phyloP scores from a whole-genome alignment of 2,329 filamentous ascomycete species.

The Colletotrichum tamarilloi region DNA sequence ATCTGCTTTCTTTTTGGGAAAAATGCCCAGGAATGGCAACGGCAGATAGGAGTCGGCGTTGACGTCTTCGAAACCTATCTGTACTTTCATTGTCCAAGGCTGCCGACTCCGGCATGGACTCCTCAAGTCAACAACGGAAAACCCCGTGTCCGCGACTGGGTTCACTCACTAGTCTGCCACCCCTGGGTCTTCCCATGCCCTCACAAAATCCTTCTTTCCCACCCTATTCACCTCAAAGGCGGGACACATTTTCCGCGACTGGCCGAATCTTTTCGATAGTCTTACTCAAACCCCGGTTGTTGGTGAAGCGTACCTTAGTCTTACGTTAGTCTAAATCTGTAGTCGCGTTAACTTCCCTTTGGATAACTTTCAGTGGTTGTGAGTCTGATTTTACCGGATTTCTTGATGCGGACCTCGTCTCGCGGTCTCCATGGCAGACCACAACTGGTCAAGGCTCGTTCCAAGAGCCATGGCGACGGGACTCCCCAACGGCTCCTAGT shows the following conservation, averaged over 20 bases:
- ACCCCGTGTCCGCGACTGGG: not conserved
- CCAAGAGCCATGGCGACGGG: not conserved
- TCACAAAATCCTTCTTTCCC: slow-evolving; percentile 1
- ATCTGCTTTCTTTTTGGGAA: not conserved
- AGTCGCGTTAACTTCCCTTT: not conserved
- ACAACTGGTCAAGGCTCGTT: not conserved
- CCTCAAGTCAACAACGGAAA: not conserved
- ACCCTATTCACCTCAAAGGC: not conserved
- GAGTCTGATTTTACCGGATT: not conserved
- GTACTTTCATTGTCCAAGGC: not conserved
- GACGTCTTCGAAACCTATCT: not conserved
- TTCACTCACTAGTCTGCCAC: slow-evolving; percentile 8
- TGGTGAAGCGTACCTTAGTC: not conserved
- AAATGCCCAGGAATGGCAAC: not conserved
- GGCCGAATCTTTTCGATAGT: not conserved
- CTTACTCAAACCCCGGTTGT: not conserved
- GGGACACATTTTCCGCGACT: not conserved
- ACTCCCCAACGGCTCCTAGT: not conserved
- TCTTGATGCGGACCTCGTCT: not conserved
- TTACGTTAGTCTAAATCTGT: not conserved
- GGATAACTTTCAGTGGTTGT: not conserved
- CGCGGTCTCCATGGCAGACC: not conserved
- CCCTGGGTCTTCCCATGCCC: slow-evolving; percentile 12
- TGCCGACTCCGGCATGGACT: not conserved
- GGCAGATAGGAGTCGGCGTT: not conserved